Evolutionary conservation across 495 filamentous ascomycete species (phyloP).

Genomic region (Penicillium angulare): DNA sequence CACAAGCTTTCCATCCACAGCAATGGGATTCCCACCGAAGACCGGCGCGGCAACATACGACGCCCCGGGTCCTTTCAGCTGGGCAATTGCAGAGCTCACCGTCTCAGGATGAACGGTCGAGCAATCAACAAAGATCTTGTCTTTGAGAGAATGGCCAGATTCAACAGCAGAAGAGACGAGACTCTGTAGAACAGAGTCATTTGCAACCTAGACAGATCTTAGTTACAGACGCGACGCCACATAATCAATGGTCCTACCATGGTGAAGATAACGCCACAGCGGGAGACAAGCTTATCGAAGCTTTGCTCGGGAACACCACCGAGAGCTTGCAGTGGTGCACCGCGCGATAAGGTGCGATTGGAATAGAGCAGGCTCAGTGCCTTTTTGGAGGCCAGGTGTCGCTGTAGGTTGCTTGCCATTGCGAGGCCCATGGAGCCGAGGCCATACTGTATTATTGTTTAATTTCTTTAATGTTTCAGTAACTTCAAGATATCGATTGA

Average conservation of each 20-base stretch:
- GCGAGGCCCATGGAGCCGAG: constrained; percentile 51
- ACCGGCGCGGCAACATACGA: constrained; percentile 44
- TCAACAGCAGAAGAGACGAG: constrained; percentile 31
- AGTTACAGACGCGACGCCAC: not conserved
- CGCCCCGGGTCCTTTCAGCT: constrained; percentile 34
- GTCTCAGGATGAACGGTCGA: constrained; percentile 46
- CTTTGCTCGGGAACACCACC: constrained; percentile 34
- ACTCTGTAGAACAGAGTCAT: constrained; percentile 39
- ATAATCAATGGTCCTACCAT: constrained; percentile 27
- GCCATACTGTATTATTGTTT: constrained; percentile 35
- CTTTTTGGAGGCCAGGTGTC: constrained; percentile 39
- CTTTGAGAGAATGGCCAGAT: constrained; percentile 34
- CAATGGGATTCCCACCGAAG: constrained; percentile 46
- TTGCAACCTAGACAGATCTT: constrained; percentile 32
- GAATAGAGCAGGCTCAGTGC: constrained; percentile 37
- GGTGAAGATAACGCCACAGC: constrained; percentile 46
- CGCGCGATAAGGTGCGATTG: constrained; percentile 46
- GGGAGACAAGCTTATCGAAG: constrained; percentile 35
- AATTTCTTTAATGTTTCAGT: too few relatives aligned
- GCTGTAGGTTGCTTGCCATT: constrained; percentile 49
- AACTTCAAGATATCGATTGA: too few relatives aligned
- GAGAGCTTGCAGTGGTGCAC: constrained; percentile 32
- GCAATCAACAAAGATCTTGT: constrained; percentile 52
- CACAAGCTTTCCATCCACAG: constrained; percentile 44
- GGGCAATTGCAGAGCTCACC: constrained; percentile 32